Conservation (phyloP, 768 basidiomycete genomes). For the Kwoniella pini region DNA sequence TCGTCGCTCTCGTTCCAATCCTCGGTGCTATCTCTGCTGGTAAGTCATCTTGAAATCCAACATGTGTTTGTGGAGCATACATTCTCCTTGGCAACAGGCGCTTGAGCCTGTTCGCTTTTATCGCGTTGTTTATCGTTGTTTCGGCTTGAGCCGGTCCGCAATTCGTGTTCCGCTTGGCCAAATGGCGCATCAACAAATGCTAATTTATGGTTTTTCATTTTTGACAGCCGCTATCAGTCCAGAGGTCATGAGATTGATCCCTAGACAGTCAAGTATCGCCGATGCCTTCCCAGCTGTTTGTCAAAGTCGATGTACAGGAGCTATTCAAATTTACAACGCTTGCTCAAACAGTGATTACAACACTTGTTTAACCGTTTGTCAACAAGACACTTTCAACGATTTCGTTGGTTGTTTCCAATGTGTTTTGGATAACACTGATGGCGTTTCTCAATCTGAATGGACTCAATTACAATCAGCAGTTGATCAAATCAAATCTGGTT, state of each 20-base stretch:
- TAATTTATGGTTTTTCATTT: neutral
- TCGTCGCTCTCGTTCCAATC: conserved; percentile 19
- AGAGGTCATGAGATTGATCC: conserved; percentile 12
- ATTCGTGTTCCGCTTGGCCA: neutral
- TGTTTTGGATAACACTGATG: conserved; percentile 6
- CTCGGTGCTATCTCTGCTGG: conserved; percentile 21
- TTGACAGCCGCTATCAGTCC: conserved; percentile 10
- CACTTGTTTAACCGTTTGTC: conserved; percentile 13
- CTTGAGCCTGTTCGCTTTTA: neutral
- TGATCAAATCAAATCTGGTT: conserved; percentile 16
- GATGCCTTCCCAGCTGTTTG: conserved; percentile 11
- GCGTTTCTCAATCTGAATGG: conserved; percentile 12
- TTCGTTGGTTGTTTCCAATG: conserved; percentile 19
- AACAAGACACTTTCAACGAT: conserved; percentile 21
- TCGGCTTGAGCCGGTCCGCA: neutral
- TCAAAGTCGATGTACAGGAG: neutral
- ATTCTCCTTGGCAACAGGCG: neutral
- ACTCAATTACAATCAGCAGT: conserved; percentile 18
- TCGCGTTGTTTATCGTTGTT: neutral
- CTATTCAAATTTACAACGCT: conserved; percentile 20
- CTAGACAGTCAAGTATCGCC: neutral
- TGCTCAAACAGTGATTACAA: conserved; percentile 8
- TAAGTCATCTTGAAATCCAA: neutral
- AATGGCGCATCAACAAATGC: neutral
- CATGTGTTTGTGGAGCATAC: neutral